A percentile compares a stretch with the other conserved stretches of the same genome.
phyloP scores from a whole-genome alignment of 169 alveolate genomes.

The Babesia divergens region DNA sequence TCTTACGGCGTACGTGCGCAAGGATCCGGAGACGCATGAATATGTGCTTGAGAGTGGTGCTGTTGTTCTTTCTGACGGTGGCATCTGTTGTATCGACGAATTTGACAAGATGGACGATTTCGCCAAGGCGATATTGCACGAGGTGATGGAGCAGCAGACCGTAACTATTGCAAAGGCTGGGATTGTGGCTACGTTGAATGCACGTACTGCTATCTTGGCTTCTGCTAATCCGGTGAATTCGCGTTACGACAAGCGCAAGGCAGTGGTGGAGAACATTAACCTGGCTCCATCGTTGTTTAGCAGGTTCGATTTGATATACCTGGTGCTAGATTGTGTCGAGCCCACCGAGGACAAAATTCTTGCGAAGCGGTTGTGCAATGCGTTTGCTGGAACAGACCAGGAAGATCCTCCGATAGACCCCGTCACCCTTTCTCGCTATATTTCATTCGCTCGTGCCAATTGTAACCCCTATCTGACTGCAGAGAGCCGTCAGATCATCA shows the following conservation, averaged over 20 bases:
- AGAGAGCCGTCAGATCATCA: slow-evolving; percentile 82
- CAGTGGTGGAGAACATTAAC: slow-evolving; percentile 96
- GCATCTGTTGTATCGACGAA: slow-evolving; percentile 99
- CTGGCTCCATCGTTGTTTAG: slow-evolving; percentile 96
- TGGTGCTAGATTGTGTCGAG: slow-evolving; percentile 85
- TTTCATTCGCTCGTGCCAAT: slow-evolving; percentile 88
- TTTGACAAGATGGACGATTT: slow-evolving; percentile 99
- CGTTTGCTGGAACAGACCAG: slow-evolving; percentile 64
- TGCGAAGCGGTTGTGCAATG: slow-evolving; percentile 54
- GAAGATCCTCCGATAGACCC: slow-evolving; percentile 72
- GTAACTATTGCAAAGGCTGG: slow-evolving; percentile 99
- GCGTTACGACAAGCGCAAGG: slow-evolving; percentile 93
- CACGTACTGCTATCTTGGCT: slow-evolving; percentile 97
- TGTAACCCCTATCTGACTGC: slow-evolving; percentile 89
- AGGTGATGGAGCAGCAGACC: slow-evolving; percentile 99
- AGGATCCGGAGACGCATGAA: slow-evolving; percentile 96
- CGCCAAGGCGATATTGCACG: slow-evolving; percentile 96
- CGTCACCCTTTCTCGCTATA: slow-evolving; percentile 79
- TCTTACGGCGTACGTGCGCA: slow-evolving; percentile 96
- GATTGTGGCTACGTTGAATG: slow-evolving; percentile 87
- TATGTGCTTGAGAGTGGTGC: slow-evolving; percentile 98
- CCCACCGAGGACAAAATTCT: slow-evolving; percentile 83
- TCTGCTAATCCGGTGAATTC: slow-evolving; percentile 97
- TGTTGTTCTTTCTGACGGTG: slow-evolving; percentile 95
- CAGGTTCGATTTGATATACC: slow-evolving; percentile 92